These are phyloP conservation scores for Penicillium cataractarum DNA, from an alignment of 495 filamentous ascomycete species.

Conservation along the genomic window DNA sequence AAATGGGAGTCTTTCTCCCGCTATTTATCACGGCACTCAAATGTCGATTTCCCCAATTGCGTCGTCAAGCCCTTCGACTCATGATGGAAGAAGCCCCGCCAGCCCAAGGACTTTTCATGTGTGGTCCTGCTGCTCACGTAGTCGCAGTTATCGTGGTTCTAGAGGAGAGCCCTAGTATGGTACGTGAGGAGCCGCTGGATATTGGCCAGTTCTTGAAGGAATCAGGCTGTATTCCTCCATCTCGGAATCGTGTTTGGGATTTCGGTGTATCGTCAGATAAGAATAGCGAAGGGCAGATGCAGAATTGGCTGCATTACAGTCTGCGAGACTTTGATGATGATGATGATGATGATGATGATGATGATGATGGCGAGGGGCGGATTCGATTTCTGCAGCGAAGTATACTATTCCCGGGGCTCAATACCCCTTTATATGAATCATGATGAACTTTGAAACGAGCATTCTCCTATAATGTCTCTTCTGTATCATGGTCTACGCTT, in stretches of 20 bases:
- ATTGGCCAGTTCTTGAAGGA: constrained; percentile 3
- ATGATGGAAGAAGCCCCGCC: constrained; percentile 30
- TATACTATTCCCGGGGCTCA: constrained; percentile 9
- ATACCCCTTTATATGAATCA: not conserved
- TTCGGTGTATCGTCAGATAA: constrained; percentile 21
- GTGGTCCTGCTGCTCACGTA: constrained; percentile 20
- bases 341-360: constrained; percentile 7
- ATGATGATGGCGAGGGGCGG: constrained; percentile 12
- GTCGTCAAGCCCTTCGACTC: constrained; percentile 46
- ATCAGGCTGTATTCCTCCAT: constrained; percentile 12
- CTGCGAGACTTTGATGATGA: constrained; percentile 7
- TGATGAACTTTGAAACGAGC: not conserved
- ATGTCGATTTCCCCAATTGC: constrained; percentile 49
- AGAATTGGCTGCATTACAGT: constrained; percentile 18
- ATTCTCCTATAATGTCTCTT: not conserved
- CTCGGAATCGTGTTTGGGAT: constrained; percentile 16
- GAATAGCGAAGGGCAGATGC: constrained; percentile 6
- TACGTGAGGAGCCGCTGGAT: not conserved
- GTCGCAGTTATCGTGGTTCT: constrained; percentile 18
- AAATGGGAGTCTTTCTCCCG: constrained; percentile 53
- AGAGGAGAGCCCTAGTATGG: constrained; percentile 19
- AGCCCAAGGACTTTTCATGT: constrained; percentile 32
- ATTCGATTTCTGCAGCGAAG: constrained; percentile 10
- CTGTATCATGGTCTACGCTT: too few relatives aligned
- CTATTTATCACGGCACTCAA: constrained; percentile 55